Base-by-base conservation (phyloP, 2,329 filamentous ascomycete species). In the Botryosphaeria dothidea region DNA sequence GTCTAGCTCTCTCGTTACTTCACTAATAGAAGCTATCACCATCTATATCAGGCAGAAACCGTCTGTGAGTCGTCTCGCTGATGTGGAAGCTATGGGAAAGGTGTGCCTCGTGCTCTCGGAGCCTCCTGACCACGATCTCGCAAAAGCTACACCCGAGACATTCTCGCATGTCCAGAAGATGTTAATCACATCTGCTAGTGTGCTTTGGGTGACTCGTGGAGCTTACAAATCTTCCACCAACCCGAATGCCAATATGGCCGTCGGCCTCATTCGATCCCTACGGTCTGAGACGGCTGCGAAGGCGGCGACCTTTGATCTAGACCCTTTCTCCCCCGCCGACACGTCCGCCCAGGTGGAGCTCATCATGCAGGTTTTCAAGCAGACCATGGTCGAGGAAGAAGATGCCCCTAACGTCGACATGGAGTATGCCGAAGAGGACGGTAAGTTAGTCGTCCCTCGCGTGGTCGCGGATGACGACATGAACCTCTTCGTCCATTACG, bases 161-260 rank as follows among this genome's bases (percentile, higher is more conserved):
- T 65, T 60, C n/a, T 2, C 17, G 8, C 45, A 38, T 9, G 34
- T 65, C 15, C 54, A 65, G 25, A 52, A 43, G 34, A 36, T 65
- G 19, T 19, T 65, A 2, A 62, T 34, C n/a, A 54, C 17, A 8
- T n/a, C 54, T 6, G 54, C 38, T 2, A 56, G 54, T 2, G 54
- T 61, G 7, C 54, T 65, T 3, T 65, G 64, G 64, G 64, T 65
- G 4, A 65, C 54, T 0, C 46, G 57, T 19, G 64, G 64, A 0
- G 64, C 54, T 6, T 61, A 62, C 56, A 62, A 54, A n/a, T 41
- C 23, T 13, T 31, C 45, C 7, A 54, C 56, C 29, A 60, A 54
- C 23, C 64, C 64, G 11, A 31, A 41, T 2, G 23, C 45, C 25
- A 65, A 65, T 36, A 65, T 65, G 64, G 36, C 48, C 1, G 45